A percentile compares a stretch with the other conserved stretches of the same genome.
phyloP scores from a whole-genome alignment of 176 grass and related monocot genomes.

The Triticum dicoccoides region DNA sequence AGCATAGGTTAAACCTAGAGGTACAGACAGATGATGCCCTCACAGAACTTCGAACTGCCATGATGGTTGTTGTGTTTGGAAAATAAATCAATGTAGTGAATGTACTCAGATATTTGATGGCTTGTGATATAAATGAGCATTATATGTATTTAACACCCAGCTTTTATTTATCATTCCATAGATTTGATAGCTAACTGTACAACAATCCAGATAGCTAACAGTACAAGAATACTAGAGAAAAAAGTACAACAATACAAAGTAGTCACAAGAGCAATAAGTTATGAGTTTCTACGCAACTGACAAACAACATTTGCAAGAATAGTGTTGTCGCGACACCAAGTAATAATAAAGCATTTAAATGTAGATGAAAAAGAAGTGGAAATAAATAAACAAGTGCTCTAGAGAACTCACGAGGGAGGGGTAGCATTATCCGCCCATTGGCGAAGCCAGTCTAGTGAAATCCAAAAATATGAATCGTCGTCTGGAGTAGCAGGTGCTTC shows the following conservation, averaged over 20 bases:
- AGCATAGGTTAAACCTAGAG: conserved; percentile 14
- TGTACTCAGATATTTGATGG: not conserved
- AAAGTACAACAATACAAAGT: not conserved
- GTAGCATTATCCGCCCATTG: conserved; percentile 85
- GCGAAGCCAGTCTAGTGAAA: conserved; percentile 95
- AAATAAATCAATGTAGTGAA: not conserved
- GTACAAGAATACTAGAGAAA: not conserved
- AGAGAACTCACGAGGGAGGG: conserved; percentile 68
- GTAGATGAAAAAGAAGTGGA: not conserved
- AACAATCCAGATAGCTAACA: not conserved
- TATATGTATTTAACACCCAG: not conserved
- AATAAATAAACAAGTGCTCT: not conserved
- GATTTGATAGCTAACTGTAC: not conserved
- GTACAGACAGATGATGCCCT: not conserved
- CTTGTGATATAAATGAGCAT: not conserved
- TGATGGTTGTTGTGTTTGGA: not conserved
- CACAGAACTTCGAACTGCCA: not conserved
- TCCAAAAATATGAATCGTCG: conserved; percentile 89
- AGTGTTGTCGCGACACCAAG: not conserved
- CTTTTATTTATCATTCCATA: not conserved
- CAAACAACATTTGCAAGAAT: conserved; percentile 1
- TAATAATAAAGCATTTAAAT: conserved; percentile 2
- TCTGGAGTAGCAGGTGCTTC: conserved; percentile 62
- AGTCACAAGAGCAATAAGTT: not conserved
- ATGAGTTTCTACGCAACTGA: not conserved